A percentile compares a stretch with the other conserved stretches of the same genome.
These are phyloP conservation scores for Thermothelomyces thermophilus DNA, from an alignment of 2,329 filamentous ascomycete genomes.

Conservation along the genomic window DNA sequence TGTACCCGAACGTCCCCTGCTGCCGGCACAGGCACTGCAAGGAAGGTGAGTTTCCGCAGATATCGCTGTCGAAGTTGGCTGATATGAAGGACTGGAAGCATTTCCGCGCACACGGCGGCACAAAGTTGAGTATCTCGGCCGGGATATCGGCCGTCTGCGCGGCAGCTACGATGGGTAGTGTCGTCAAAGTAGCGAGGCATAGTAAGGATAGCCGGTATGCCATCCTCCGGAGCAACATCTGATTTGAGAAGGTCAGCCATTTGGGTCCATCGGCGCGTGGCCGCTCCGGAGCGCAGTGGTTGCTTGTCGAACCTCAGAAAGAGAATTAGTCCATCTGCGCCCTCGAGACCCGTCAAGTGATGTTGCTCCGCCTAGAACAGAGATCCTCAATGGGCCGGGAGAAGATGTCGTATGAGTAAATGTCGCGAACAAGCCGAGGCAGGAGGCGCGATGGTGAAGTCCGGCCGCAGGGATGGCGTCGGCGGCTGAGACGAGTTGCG, in stretches of 20 bases:
- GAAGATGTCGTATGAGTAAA: no score
- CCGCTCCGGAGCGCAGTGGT: background rate
- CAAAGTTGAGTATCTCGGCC: conserved; percentile 35
- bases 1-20: conserved; percentile 55
- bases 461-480: conserved; percentile 12
- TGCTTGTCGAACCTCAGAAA: conserved; percentile 13
- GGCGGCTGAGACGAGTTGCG: conserved; percentile 12
- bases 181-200: conserved; percentile 28
- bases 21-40: conserved; percentile 59
- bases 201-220: conserved; percentile 32
- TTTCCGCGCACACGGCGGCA: conserved; percentile 52
- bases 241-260: conserved; percentile 9
- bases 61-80: conserved; percentile 47
- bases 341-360: background rate
- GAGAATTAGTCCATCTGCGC: conserved; percentile 14
- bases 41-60: conserved; percentile 45
- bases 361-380: background rate
- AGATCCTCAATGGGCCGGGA: background rate
- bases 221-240: conserved; percentile 42
- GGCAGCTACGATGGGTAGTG: conserved; percentile 25
- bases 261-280: background rate
- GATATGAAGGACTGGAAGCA: conserved; percentile 59
- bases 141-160: conserved; percentile 30
- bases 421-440: background rate
- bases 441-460: conserved; percentile 10